Base-by-base conservation (phyloP, 1,139 yeast species). In the Yamadazyma dushanensis region DNA sequence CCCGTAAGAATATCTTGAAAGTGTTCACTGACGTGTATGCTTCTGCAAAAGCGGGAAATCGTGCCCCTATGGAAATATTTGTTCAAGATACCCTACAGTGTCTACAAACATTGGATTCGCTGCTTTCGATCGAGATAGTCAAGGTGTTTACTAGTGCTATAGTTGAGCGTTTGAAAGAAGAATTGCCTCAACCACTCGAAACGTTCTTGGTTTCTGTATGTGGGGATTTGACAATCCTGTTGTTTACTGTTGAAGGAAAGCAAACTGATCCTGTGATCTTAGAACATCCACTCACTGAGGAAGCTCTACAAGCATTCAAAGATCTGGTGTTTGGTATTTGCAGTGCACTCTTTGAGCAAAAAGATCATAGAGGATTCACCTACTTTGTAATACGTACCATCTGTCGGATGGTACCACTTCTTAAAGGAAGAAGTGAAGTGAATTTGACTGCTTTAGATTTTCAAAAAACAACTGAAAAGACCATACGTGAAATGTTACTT, bases 171-270 rank as follows among this genome's bases (percentile, higher is more conserved):
- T 8, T 33, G 5, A 16, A 19, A 2, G 18, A 20, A 3, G 36
- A 26, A 2, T 17, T 32, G 5, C 30, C 35, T 9, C 34, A 18
- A 16, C 23, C 27, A 8, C 13, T 24, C 2, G 43, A 35, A 17
- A 32, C 35, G 3, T 17, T 31, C 4, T 16, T 36, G 13, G 33
- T 39, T 8, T 37, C 37, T 3, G 10, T 34, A n/a, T 36, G 40
- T 32, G 40, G 40, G 14, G 16, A 17, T n/a, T 3, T 24, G 3
- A 13, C 23, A 15, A 10, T 25, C n/a, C 18, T 4, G 17, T 5
- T 25, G 8, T 15, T 25, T 11, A 25, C n/a, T 13, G 11, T 25
- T 3, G 27, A 25, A 14, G n/a, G n/a, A 8, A 10, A 7, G 9
- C 27, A 25, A 11, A 14, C 8, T 4, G 27, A 25, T 3, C n/a